Conservation (phyloP, 495 filamentous ascomycete species). For the Physcia stellaris region DNA sequence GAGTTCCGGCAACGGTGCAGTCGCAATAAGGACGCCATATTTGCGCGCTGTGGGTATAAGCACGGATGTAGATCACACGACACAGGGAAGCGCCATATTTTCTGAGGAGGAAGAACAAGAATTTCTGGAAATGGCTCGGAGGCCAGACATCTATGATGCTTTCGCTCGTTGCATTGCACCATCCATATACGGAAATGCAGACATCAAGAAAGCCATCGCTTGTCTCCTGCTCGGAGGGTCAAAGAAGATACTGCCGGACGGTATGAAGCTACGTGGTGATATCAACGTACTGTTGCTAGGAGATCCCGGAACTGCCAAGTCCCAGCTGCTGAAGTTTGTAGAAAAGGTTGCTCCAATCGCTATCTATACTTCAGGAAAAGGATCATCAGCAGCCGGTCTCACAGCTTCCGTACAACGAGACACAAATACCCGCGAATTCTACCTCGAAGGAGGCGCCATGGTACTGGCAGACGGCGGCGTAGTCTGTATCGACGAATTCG, state of each 20-base stretch:
- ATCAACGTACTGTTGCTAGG: conserved; percentile 97
- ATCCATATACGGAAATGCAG: conserved; percentile 89
- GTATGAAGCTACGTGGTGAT: conserved; percentile 96
- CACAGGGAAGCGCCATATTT: conserved; percentile 74
- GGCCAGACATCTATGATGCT: conserved; percentile 81
- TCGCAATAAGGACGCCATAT: conserved; percentile 93
- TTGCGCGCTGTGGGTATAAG: conserved; percentile 89
- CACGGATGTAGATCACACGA: conserved; percentile 77
- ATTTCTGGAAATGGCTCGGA: conserved; percentile 81
- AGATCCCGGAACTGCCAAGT: conserved; percentile 97
- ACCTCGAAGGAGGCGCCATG: conserved; percentile 97
- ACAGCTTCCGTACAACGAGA: conserved; percentile 97
- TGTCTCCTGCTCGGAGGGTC: conserved; percentile 91
- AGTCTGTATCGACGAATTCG: conserved; percentile 99
- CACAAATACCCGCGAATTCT: conserved; percentile 84
- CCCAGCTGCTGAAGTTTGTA: conserved; percentile 93
- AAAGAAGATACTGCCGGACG: conserved; percentile 97
- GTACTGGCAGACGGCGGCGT: conserved; percentile 95
- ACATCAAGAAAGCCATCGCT: conserved; percentile 98
- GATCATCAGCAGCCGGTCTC: conserved; percentile 94
- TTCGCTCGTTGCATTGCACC: conserved; percentile 91
- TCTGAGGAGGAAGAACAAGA: conserved; percentile 96
- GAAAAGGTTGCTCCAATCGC: conserved; percentile 94
- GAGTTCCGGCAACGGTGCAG: conserved; percentile 58
- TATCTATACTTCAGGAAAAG: conserved; percentile 98